Base-by-base conservation (phyloP, 345 rosid genomes). In the Turnera subulata region DNA sequence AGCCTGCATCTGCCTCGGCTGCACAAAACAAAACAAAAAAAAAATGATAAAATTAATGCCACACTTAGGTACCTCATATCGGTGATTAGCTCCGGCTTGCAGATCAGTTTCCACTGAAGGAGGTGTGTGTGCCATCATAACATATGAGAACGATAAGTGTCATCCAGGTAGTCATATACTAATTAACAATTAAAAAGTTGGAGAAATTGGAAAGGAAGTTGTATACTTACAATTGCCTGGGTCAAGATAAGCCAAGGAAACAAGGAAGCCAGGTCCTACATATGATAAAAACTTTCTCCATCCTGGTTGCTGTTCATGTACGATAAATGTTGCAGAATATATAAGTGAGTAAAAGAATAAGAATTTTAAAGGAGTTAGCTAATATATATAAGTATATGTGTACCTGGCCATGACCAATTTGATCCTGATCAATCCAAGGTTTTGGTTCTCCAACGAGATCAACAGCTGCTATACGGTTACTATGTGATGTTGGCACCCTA, bases 91-190 rank as follows among this genome's bases (percentile, higher is more conserved):
- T 49, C 93, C 89, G 13, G 93, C 89, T 73, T 85, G 87, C 54
- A 85, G 48, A 54, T 85, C 93, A 23, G 93, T 83, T 70, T 83
- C 87, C 83, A 86, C 86, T 85, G 80, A 22, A 10, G n/a, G n/a
- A n/a, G n/a, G n/a, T n/a, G n/a, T 11, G 51, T 9, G 38, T 11
- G 13, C 24, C 19, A 63, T 4, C 5, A 46, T 18, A 46, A n/a
- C n/a, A n/a, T n/a, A n/a, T n/a, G n/a, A n/a, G 21, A 14, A 6
- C 17, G 1, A 38, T 2, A n/a, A 9, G 2, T 20, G 1, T 19
- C 3, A 43, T 11, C 0, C 12, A 54, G 20, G 2, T 16, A 18
- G 13, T 37, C 0, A 24, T 1, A 40, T 0, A 52, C n/a, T n/a
- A n/a, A n/a, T n/a, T n/a, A n/a, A n/a, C n/a, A n/a, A n/a, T n/a